phyloP scores from a whole-genome alignment of 768 basidiomycete species.

The Porpolomopsis calyptriformis region DNA sequence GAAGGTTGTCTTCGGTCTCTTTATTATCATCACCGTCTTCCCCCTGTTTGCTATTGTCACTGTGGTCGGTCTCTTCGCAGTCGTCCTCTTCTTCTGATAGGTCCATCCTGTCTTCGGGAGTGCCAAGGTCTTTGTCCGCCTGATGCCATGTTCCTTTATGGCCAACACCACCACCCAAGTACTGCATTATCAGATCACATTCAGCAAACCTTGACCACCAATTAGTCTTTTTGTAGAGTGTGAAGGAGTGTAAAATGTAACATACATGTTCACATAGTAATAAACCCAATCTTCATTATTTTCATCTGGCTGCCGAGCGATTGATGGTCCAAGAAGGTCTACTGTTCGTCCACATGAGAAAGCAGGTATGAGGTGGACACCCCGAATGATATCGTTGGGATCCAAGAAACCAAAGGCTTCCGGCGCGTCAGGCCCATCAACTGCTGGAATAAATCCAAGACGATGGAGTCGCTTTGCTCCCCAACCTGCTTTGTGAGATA shows the following conservation, averaged over 20 bases:
- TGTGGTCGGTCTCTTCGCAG: not conserved
- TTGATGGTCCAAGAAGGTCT: constrained; percentile 2
- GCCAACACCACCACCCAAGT: constrained; percentile 20
- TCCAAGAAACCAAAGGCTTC: not conserved
- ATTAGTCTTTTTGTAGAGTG: not conserved
- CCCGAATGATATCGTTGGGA: constrained; percentile 10
- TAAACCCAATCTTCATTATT: constrained; percentile 18
- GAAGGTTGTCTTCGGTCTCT: not conserved
- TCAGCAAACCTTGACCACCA: constrained; percentile 24
- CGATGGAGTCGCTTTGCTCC: constrained; percentile 13
- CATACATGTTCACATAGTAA: constrained; percentile 30
- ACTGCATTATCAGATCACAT: constrained; percentile 29
- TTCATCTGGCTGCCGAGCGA: constrained; percentile 1
- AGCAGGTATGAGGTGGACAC: constrained; percentile 10
- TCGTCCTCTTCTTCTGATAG: not conserved
- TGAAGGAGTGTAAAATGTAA: constrained; percentile 1
- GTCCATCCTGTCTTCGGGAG: too few species aligned
- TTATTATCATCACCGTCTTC: not conserved
- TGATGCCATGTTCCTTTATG: constrained; percentile 8
- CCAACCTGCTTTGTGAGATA: constrained; percentile 17
- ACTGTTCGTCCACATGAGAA: constrained; percentile 8
- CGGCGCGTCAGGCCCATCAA: not conserved
- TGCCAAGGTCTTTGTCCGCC: not conserved
- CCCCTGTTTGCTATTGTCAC: not conserved
- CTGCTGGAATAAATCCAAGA: constrained; percentile 14